Percentiles rank a stretch among this genome's conserved stretches.
Conservation (phyloP, 768 basidiomycete genomes). For the Tephrocybe sp. region DNA sequence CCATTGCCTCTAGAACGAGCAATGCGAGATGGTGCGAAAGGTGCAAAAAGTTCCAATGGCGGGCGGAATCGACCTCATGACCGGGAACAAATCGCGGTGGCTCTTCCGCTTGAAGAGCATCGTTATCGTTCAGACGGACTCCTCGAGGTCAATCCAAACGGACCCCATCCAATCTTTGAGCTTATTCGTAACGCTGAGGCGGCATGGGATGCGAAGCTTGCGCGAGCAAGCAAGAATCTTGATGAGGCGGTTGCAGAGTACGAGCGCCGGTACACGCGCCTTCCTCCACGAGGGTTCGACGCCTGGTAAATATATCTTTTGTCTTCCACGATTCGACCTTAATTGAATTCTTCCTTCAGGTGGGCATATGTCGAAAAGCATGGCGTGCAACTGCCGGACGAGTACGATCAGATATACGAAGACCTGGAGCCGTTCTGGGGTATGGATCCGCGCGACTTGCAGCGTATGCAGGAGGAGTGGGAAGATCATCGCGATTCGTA, state of each 20-base stretch:
- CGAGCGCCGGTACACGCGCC: conserved; percentile 63
- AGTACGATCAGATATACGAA: conserved; percentile 69
- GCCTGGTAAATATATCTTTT: conserved; percentile 52
- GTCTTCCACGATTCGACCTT: neutral
- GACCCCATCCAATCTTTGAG: conserved; percentile 72
- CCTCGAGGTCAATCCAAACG: conserved; percentile 36
- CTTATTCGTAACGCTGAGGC: conserved; percentile 72
- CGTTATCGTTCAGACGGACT: conserved; percentile 36
- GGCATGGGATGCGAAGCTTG: conserved; percentile 60
- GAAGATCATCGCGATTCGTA: conserved; percentile 36
- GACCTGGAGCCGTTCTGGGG: conserved; percentile 87
- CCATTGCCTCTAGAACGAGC: neutral
- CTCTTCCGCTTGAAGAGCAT: conserved; percentile 24
- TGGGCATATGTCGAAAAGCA: conserved; percentile 55
- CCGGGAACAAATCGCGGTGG: neutral
- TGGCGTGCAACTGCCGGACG: conserved; percentile 74
- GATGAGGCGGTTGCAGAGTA: conserved; percentile 77
- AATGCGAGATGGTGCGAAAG: neutral
- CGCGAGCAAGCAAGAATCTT: conserved; percentile 72
- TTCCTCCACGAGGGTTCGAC: conserved; percentile 85
- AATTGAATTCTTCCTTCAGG: conserved; percentile 23
- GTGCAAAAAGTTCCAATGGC: neutral
- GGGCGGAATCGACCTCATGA: conserved; percentile 48
- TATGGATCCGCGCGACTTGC: conserved; percentile 40
- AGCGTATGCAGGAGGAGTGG: conserved; percentile 31